Evolutionary conservation across 176 grass and related monocot genomes (phyloP), one percentile per base, ranked within the genome.

Genomic region (Eragrostis curvula): DNA sequence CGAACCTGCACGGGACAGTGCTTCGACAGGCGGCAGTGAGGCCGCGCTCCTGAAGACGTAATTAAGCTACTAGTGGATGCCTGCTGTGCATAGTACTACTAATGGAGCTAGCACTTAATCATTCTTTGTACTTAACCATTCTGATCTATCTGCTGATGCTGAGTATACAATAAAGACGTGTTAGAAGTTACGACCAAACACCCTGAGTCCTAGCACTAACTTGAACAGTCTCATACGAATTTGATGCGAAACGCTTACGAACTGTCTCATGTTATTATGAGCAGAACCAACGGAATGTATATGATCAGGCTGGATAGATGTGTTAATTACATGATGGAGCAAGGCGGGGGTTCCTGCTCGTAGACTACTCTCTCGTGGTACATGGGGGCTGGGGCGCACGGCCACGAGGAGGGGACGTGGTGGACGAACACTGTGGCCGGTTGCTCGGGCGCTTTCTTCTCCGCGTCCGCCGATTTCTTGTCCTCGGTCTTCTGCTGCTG

Each of bases 241-340:
- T n/a, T n/a, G n/a, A n/a, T n/a, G n/a, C n/a, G n/a, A n/a, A n/a
- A n/a, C 32, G 32, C 3, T 36, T 36, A 36, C 4, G 32, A 4
- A 36, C 32, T 36, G 2, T 36, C 32, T 36, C 32, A 36, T 36
- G 4, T 36, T 36, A 36, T 36, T 36, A 36, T 36, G 32, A 36
- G n/a, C n/a, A n/a, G 32, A 36, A 36, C 32, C 4, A 36, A 36
- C 32, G 32, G 32, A 36, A 36, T 36, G 32, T 36, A 36, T 36
- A 36, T 36, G 32, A 36, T 36, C 32, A 2, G 32, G 4, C 32
- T 2, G 32, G 4, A 36, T 36, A 4, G 32, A 36, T 18, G 16
- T 18, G 16, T 52, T 52, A 49, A 6, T 71, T 80, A 89, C 83
- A 85, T 85, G 83, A 89, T 86, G 72, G 66, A 82, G 79, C 88